These are phyloP conservation scores for Asterochloris erici DNA, from an alignment of 139 green algal species.

Conservation along the genomic window DNA sequence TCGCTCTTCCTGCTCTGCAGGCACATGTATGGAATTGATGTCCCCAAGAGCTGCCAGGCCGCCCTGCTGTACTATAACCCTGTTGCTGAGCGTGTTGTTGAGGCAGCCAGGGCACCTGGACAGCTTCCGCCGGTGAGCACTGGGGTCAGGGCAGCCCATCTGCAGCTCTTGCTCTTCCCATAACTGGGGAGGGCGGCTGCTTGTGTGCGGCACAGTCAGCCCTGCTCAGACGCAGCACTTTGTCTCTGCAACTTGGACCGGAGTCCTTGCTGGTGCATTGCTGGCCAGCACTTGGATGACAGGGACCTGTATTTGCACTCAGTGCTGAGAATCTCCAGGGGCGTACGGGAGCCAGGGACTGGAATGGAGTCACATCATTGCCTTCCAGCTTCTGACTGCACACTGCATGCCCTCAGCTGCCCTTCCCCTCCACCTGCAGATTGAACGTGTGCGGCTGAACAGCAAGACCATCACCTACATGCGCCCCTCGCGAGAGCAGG, in stretches of 20 bases:
- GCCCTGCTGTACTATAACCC: conserved; percentile 82
- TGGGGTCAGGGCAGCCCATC: background rate
- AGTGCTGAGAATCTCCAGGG: too few relatives aligned
- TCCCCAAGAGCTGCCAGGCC: conserved; percentile 75
- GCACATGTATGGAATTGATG: conserved; percentile 71
- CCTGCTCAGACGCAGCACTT: too few relatives aligned
- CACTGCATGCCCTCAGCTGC: background rate
- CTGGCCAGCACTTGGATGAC: too few relatives aligned
- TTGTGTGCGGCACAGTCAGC: too few relatives aligned
- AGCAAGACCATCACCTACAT: background rate
- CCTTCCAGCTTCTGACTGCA: too few relatives aligned
- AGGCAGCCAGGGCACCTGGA: background rate
- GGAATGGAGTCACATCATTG: too few relatives aligned
- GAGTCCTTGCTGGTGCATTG: too few relatives aligned
- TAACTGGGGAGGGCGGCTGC: background rate
- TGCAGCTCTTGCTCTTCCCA: background rate
- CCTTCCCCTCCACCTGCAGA: background rate
- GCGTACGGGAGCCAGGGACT: too few relatives aligned
- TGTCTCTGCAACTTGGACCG: too few relatives aligned
- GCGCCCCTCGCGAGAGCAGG: conserved; percentile 32
- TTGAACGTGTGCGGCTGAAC: conserved; percentile 24
- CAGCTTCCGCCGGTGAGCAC: conserved; percentile 4
- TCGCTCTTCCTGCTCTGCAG: background rate
- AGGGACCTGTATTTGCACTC: too few relatives aligned
- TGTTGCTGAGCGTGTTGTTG: conserved; percentile 59